Conservation (phyloP, 345 rosid genomes). For the Ceriops zippeliana region DNA sequence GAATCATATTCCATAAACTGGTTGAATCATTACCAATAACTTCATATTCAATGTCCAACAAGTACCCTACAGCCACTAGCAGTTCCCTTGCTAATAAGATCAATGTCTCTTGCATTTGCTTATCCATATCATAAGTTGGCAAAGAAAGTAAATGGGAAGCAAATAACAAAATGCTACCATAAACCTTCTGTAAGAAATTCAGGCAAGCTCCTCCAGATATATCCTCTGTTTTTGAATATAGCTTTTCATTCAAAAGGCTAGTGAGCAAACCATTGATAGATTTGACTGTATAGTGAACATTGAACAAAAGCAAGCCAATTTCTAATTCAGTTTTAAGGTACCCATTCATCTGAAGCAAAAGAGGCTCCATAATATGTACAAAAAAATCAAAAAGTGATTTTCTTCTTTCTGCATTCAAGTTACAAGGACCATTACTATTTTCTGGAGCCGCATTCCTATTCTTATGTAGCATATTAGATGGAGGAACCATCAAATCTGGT, state of each 20-base stretch:
- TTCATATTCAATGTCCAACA: conserved; percentile 76
- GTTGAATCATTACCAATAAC: conserved; percentile 63
- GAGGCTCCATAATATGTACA: conserved; percentile 80
- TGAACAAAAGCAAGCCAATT: conserved; percentile 32
- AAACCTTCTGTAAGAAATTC: conserved; percentile 62
- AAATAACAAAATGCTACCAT: conserved; percentile 44
- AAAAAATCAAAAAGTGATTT: conserved; percentile 71
- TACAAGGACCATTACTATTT: conserved; percentile 36
- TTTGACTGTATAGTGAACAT: conserved; percentile 46
- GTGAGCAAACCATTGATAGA: conserved; percentile 54
- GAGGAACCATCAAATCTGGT: conserved; percentile 27
- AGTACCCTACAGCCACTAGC: conserved; percentile 47
- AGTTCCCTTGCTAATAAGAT: conserved; percentile 57
- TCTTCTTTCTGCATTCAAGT: conserved; percentile 54
- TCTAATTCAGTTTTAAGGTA: conserved; percentile 39
- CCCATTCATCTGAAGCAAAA: conserved; percentile 51
- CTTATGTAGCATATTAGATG: conserved; percentile 16
- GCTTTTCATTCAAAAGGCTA: conserved; percentile 43
- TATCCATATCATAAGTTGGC: conserved; percentile 26
- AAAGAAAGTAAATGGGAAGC: conserved; percentile 37
- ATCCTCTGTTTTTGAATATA: conserved; percentile 75
- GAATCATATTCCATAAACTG: conserved; percentile 58
- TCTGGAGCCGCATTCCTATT: conserved; percentile 31
- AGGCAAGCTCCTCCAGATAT: conserved; percentile 69
- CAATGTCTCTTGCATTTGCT: conserved; percentile 32